Conservation (phyloP, 495 filamentous ascomycete genomes). For the Bryoglossum gracile region DNA sequence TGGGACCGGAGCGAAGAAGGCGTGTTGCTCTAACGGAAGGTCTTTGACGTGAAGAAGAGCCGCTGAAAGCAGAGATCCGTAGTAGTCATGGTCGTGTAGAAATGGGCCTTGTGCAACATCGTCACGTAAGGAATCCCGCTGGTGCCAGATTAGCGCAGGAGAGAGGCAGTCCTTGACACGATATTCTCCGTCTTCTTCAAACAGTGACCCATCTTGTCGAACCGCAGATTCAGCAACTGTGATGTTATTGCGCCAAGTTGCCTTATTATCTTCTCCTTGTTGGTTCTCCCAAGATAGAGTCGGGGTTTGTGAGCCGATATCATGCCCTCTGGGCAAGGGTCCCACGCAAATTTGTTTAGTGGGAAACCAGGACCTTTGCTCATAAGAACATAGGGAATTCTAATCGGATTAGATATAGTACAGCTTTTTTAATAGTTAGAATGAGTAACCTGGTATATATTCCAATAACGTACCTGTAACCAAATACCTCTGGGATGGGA, state of each 20-base stretch:
- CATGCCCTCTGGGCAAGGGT: background rate
- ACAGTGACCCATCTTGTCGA: slow-evolving; percentile 20
- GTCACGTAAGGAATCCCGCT: background rate
- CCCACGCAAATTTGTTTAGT: slow-evolving; percentile 14
- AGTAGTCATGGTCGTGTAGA: slow-evolving; percentile 11
- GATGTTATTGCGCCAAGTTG: slow-evolving; percentile 17
- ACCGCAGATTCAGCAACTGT: slow-evolving; percentile 15
- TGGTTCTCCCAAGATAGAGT: slow-evolving; percentile 7
- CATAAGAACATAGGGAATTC: background rate
- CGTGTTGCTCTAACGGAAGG: slow-evolving; percentile 13
- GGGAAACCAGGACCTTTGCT: background rate
- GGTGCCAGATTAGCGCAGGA: background rate
- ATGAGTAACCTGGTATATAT: background rate
- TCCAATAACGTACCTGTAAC: slow-evolving; percentile 10
- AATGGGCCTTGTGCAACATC: slow-evolving; percentile 9
- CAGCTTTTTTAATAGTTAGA: slow-evolving; percentile 2
- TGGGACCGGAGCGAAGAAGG: slow-evolving; percentile 19
- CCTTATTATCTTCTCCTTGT: slow-evolving; percentile 18
- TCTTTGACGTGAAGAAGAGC: slow-evolving; percentile 2
- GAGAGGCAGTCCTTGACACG: slow-evolving; percentile 10
- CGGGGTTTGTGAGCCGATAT: background rate
- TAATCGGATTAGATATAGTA: slow-evolving; percentile 3
- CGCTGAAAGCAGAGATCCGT: slow-evolving; percentile 12
- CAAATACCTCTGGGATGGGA: slow-evolving; percentile 7
- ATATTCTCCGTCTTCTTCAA: slow-evolving; percentile 14